phyloP scores from a whole-genome alignment of 164 flowering plant genomes.

The Tinospora cordifolia region DNA sequence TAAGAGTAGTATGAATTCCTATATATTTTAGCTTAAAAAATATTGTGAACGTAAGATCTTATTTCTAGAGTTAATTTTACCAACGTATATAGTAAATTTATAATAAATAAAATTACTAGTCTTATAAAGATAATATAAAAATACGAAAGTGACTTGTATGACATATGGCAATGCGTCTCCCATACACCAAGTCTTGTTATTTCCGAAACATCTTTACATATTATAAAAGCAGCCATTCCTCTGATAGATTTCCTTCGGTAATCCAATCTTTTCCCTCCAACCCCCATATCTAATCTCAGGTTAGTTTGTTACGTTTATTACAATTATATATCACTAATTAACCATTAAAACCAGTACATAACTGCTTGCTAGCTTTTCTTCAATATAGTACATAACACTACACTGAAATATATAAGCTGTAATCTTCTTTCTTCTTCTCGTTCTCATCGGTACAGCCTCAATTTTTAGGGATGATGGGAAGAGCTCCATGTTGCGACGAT shows the following conservation, averaged over 20 bases:
- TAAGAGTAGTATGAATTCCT: no score
- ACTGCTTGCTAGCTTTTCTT: background rate
- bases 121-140: background rate
- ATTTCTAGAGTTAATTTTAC: background rate
- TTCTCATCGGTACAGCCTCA: no score
- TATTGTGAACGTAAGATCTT: background rate
- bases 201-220: slow-evolving; percentile 9
- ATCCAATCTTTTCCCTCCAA: background rate
- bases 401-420: no score
- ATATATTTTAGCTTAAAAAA: no score
- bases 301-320: background rate
- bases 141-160: background rate
- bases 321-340: no score
- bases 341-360: no score
- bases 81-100: background rate
- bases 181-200: slow-evolving; percentile 17
- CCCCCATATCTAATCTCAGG: slow-evolving; percentile 1
- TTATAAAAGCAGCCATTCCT: slow-evolving; percentile 18
- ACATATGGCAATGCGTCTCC: slow-evolving; percentile 15
- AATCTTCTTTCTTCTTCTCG: no score
- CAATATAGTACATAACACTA: background rate
- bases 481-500: slow-evolving; percentile 36
- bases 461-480: slow-evolving; percentile 28
- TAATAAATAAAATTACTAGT: background rate
- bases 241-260: background rate